A percentile compares a stretch with the other conserved stretches of the same genome.
Conservation (phyloP, 345 rosid species). For the Triadica sebifera region DNA sequence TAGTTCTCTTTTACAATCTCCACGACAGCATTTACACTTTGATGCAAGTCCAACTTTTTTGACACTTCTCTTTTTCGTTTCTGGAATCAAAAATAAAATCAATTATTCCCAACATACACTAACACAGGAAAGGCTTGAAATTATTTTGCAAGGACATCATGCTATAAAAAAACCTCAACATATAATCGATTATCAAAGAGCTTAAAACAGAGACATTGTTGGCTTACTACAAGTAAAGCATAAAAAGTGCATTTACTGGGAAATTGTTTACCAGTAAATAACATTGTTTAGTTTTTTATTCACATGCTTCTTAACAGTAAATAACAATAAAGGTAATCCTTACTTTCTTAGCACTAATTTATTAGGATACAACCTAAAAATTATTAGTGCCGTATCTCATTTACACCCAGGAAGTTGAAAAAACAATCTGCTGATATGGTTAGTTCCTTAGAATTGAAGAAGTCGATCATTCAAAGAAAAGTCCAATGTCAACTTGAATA, state of each 20-base stretch:
- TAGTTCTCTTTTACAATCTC: slow-evolving; percentile 97
- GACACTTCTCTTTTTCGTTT: slow-evolving; percentile 67
- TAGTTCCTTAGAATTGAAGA: neutral
- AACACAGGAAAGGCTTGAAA: neutral
- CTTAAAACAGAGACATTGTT: neutral
- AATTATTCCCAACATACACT: slow-evolving; percentile 17
- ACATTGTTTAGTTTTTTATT: neutral
- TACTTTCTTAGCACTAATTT: neutral
- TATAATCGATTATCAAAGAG: neutral
- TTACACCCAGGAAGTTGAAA: neutral
- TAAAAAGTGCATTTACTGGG: too few species aligned
- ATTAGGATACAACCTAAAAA: neutral
- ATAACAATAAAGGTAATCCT: neutral
- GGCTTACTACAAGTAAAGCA: too few species aligned
- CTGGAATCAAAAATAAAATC: slow-evolving; percentile 33
- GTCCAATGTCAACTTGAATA: neutral
- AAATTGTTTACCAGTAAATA: too few species aligned
- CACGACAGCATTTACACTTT: slow-evolving; percentile 68
- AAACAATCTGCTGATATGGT: neutral
- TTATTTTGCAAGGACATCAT: neutral
- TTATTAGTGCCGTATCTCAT: neutral
- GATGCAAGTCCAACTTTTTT: slow-evolving; percentile 69
- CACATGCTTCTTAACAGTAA: neutral
- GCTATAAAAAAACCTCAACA: neutral
- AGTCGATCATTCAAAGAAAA: neutral